These are phyloP conservation scores for Kwoniella shandongensis DNA, from an alignment of 768 basidiomycete genomes.

Conservation along the genomic window DNA sequence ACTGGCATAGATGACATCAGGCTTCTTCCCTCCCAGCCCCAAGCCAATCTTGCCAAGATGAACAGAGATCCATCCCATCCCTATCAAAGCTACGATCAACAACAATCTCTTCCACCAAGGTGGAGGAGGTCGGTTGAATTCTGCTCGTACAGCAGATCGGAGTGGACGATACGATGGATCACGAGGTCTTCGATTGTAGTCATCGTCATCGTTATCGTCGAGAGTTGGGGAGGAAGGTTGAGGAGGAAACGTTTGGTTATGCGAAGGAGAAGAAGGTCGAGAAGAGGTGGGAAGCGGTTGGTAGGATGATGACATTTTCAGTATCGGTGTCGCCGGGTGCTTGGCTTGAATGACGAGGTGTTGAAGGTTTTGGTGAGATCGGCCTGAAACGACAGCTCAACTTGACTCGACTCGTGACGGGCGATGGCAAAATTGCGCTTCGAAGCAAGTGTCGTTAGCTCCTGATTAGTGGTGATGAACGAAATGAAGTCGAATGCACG, in stretches of 20 bases:
- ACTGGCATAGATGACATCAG: constrained; percentile 63
- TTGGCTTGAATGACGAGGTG: too few relatives aligned
- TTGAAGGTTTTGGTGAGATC: too few relatives aligned
- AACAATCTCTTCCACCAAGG: constrained; percentile 59
- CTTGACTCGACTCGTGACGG: too few relatives aligned
- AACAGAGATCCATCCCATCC: constrained; percentile 59
- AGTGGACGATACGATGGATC: constrained; percentile 39
- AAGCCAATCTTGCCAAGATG: constrained; percentile 46
- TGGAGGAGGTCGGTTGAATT: constrained; percentile 57
- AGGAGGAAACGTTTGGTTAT: background rate
- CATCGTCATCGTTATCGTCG: too few relatives aligned
- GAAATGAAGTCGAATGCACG: too few relatives aligned
- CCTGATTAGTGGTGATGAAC: too few relatives aligned
- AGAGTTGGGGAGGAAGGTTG: constrained; percentile 1
- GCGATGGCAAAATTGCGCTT: too few relatives aligned
- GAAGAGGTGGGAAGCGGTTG: constrained; percentile 19
- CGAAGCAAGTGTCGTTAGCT: too few relatives aligned
- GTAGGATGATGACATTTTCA: constrained; percentile 10
- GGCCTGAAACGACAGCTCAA: too few relatives aligned
- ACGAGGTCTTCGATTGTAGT: constrained; percentile 1
- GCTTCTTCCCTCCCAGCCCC: constrained; percentile 45
- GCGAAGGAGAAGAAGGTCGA: background rate
- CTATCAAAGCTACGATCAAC: constrained; percentile 56
- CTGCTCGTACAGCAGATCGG: constrained; percentile 36
- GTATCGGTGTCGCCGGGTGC: too few relatives aligned